Evolutionary conservation across 139 green algal genomes (phyloP).

Genomic region (Chlorella sp.): DNA sequence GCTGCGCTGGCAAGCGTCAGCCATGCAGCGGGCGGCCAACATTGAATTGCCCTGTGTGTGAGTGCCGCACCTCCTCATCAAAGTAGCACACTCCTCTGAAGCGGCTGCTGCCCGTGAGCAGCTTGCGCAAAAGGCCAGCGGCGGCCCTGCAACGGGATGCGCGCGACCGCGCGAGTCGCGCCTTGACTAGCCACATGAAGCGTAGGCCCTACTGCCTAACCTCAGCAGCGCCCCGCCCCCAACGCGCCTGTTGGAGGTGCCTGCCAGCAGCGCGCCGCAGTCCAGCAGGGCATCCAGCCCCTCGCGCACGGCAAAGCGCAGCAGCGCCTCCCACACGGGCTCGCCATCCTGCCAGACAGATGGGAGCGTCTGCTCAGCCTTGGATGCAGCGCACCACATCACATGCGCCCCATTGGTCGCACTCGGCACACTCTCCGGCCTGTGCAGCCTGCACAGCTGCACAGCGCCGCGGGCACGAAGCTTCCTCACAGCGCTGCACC

Average conservation of each 20-base stretch:
- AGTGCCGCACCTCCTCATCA: conserved; percentile 1
- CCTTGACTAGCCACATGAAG: too few relatives aligned
- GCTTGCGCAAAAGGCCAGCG: conserved; percentile 26
- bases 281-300: conserved; percentile 54
- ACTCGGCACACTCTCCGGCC: too few relatives aligned
- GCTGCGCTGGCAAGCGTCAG: too few relatives aligned
- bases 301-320: conserved; percentile 38
- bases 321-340: conserved; percentile 41
- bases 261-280: conserved; percentile 59
- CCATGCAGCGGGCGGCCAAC: too few relatives aligned
- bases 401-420: too few relatives aligned
- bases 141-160: conserved; percentile 27
- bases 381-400: background rate
- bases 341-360: conserved; percentile 16
- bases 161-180: too few relatives aligned
- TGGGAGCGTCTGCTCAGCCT: background rate
- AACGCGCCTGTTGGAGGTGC: conserved; percentile 39
- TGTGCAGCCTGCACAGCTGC: too few relatives aligned
- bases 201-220: too few relatives aligned
- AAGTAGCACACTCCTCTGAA: conserved; percentile 53
- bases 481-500: background rate
- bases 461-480: background rate
- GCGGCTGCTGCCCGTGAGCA: conserved; percentile 2
- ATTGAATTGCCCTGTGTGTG: too few relatives aligned
- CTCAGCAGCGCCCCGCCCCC: too few relatives aligned